Evolutionary conservation across 2,329 filamentous ascomycete genomes (phyloP).

Genomic region (Aureobasidium sp.): DNA sequence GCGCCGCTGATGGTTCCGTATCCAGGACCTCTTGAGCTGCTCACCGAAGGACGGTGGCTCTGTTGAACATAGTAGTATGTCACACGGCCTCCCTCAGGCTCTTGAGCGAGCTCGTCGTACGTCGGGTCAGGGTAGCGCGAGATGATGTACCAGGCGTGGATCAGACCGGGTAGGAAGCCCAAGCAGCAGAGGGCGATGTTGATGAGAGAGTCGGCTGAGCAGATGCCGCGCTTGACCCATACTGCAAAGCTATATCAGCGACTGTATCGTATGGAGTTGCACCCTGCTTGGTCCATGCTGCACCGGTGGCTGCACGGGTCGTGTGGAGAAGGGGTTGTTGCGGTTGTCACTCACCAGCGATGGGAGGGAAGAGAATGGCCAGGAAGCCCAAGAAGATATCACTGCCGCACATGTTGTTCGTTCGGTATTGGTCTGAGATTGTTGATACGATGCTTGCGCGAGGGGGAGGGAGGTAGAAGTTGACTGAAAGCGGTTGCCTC

Average conservation of each 20-base stretch:
- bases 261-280: slow-evolving; percentile 19
- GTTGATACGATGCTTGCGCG: background rate
- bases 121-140: slow-evolving; percentile 71
- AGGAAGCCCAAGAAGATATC: slow-evolving; percentile 56
- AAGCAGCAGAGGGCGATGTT: slow-evolving; percentile 77
- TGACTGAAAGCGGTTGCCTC: slow-evolving; percentile 11
- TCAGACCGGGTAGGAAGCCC: slow-evolving; percentile 65
- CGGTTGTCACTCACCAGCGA: slow-evolving; percentile 42
- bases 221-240: slow-evolving; percentile 94
- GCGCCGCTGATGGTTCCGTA: slow-evolving; percentile 36
- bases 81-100: slow-evolving; percentile 49
- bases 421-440: background rate
- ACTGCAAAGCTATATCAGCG: slow-evolving; percentile 48
- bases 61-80: slow-evolving; percentile 65
- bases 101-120: slow-evolving; percentile 58
- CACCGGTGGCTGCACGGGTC: background rate
- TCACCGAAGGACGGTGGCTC: slow-evolving; percentile 18
- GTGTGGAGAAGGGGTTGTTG: background rate
- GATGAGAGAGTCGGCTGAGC: slow-evolving; percentile 85
- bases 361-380: slow-evolving; percentile 54
- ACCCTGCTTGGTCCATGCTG: slow-evolving; percentile 2
- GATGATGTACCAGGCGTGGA: slow-evolving; percentile 99
- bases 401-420: slow-evolving; percentile 48
- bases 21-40: slow-evolving; percentile 1
- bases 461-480: background rate